A percentile compares a stretch with the other conserved stretches of the same genome.
Evolutionary conservation across 768 basidiomycete genomes (phyloP).

Genomic region (Auricularia sp.): DNA sequence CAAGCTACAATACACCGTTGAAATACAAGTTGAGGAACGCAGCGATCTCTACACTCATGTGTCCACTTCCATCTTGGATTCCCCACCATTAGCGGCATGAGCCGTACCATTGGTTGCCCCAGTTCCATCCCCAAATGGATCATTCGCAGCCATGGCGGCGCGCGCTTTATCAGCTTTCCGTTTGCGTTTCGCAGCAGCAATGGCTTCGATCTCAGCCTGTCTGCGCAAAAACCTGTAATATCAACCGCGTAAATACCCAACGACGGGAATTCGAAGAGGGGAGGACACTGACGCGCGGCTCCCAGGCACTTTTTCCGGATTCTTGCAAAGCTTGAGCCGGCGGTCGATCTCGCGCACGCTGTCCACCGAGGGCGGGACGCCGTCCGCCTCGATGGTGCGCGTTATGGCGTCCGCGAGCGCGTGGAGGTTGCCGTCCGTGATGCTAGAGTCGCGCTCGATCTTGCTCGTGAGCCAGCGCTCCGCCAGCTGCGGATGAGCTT

Average conservation of each 20-base stretch:
- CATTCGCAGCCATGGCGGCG: neutral
- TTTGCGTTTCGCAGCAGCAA: neutral
- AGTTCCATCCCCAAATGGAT: neutral
- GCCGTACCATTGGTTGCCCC: neutral
- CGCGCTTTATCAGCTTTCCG: neutral
- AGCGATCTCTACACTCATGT: no score
- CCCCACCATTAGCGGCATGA: neutral
- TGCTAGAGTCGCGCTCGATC: neutral
- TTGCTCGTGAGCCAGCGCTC: conserved; percentile 50
- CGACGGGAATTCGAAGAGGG: neutral
- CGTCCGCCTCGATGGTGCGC: conserved; percentile 46
- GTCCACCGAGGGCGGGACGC: conserved; percentile 66
- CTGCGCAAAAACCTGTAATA: neutral
- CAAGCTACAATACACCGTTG: no score
- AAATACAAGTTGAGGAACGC: no score
- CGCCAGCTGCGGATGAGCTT: conserved; percentile 52
- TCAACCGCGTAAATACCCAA: neutral
- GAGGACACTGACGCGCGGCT: conserved; percentile 57
- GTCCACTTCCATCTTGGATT: no score
- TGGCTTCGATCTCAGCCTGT: neutral
- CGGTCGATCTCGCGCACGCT: conserved; percentile 83
- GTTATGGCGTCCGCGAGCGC: conserved; percentile 30
- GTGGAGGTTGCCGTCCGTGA: neutral
- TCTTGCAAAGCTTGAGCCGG: conserved; percentile 79
- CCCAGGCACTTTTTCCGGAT: conserved; percentile 92